Base-by-base conservation (phyloP, 257 asterid genomes). In the Schizonepeta tenuifolia region DNA sequence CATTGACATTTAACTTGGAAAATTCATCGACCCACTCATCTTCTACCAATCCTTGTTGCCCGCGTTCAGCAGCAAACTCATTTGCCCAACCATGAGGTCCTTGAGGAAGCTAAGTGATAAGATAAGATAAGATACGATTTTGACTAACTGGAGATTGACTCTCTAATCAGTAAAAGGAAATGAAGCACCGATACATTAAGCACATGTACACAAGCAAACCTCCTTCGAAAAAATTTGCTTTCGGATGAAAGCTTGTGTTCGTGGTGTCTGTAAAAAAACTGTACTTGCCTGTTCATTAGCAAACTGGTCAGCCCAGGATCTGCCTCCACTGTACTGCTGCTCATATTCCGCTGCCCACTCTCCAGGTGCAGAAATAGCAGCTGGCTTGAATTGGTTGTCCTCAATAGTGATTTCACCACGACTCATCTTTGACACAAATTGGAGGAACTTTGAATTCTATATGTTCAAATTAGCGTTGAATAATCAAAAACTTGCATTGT, bases 381-480 rank as follows among this genome's bases (percentile, higher is more conserved):
- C 88, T 57, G 93, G 90, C 80, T 88, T 95, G 78, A 95, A 62
- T 83, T 95, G 96, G 83, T 92, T 92, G 78, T 90, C 99, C 85
- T 92, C 96, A 77, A 95, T 80, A 20, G 83, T 84, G 78, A 95
- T 81, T 86, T 95, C 99, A 64, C 99, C 99, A 43, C 97, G 98
- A 81, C 99, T 92, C 99, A 95, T 95, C 89, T 92, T 95, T 38
- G 99, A 92, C 59, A 95, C 93, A 80, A 95, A 92, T 83, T 92
- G 98, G 82, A 90, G 91, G 86, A 95, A 95, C 73, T 86, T 95
- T 49, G 99, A 95, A 80, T 90, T 95, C 99, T 95, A 69, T 70
- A 73, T 59, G 74, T 64, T 75, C 78, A 72, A 75, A 71, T 61
- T 44, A 53, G 69, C 44, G 21, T 65, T n/a, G 47, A 26, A 49